Percentiles rank a stretch among this genome's conserved stretches.
Evolutionary conservation across 1,284 basidiomycete species (phyloP).

Genomic region (Takashimella koratensis): DNA sequence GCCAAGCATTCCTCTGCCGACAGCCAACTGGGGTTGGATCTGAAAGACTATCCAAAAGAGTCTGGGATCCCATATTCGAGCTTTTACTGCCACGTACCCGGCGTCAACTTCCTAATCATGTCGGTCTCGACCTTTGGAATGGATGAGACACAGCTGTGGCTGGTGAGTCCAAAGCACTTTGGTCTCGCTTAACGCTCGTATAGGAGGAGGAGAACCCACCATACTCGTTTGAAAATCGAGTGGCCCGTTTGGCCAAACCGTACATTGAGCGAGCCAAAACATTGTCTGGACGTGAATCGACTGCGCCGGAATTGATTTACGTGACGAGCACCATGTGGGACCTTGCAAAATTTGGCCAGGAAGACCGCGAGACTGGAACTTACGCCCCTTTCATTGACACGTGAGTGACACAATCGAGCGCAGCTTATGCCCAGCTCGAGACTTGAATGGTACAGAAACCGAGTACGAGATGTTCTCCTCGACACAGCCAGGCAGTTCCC

Average conservation of each 20-base stretch:
- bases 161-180: slow-evolving; percentile 13
- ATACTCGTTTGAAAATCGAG: slow-evolving; percentile 17
- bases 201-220: slow-evolving; percentile 9
- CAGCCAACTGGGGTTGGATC: not conserved
- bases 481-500: slow-evolving; percentile 9
- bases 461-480: slow-evolving; percentile 10
- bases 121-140: slow-evolving; percentile 15
- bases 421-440: slow-evolving; percentile 4
- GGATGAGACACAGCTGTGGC: slow-evolving; percentile 18
- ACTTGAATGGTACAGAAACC: slow-evolving; percentile 11
- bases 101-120: slow-evolving; percentile 16
- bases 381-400: not conserved
- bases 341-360: slow-evolving; percentile 10
- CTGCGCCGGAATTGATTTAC: slow-evolving; percentile 15
- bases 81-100: slow-evolving; percentile 18
- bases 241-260: slow-evolving; percentile 4
- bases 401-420: slow-evolving; percentile 2
- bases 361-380: slow-evolving; percentile 6
- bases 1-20: not conserved
- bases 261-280: slow-evolving; percentile 6
- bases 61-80: not conserved
- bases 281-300: slow-evolving; percentile 1
- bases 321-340: slow-evolving; percentile 19
- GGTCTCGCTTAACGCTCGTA: not conserved
- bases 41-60: not conserved